A percentile compares a stretch with the other conserved stretches of the same genome.
These are phyloP conservation scores for Gossypium anomalum DNA, from an alignment of 345 rosid species.

Conservation along the genomic window DNA sequence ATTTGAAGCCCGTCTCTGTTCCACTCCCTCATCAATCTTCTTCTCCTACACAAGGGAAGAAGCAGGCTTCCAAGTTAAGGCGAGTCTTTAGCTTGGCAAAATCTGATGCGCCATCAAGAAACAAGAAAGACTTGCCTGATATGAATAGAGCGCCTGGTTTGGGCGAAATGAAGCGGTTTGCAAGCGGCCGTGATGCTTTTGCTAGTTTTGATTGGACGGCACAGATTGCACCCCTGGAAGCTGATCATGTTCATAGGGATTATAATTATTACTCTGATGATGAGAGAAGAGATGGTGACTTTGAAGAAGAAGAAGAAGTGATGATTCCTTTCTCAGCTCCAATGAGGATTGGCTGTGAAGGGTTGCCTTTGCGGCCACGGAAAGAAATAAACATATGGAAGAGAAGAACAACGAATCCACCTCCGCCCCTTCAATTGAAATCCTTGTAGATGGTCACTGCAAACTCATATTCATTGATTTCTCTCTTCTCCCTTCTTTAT, in stretches of 20 bases:
- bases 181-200: conserved; percentile 62
- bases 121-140: conserved; percentile 16
- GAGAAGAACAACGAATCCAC: conserved; percentile 79
- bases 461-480: neutral
- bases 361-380: conserved; percentile 39
- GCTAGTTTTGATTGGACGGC: conserved; percentile 60
- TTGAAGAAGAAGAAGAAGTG: conserved; percentile 30
- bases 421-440: conserved; percentile 59
- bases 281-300: conserved; percentile 33
- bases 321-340: conserved; percentile 78
- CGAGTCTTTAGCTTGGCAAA: conserved; percentile 33
- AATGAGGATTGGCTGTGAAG: conserved; percentile 33
- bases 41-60: conserved; percentile 25
- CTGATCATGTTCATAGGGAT: conserved; percentile 25
- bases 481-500: neutral
- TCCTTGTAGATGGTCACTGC: conserved; percentile 1
- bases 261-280: conserved; percentile 51
- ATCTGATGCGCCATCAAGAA: conserved; percentile 11
- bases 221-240: conserved; percentile 49
- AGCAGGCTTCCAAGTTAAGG: conserved; percentile 35
- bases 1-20: conserved; percentile 4
- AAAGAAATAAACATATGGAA: conserved; percentile 84
- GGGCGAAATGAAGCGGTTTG: conserved; percentile 77
- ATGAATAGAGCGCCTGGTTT: conserved; percentile 42
- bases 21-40: neutral